These are phyloP conservation scores for Oryza coarctata DNA, from an alignment of 176 grass and related monocot genomes.

Conservation along the genomic window DNA sequence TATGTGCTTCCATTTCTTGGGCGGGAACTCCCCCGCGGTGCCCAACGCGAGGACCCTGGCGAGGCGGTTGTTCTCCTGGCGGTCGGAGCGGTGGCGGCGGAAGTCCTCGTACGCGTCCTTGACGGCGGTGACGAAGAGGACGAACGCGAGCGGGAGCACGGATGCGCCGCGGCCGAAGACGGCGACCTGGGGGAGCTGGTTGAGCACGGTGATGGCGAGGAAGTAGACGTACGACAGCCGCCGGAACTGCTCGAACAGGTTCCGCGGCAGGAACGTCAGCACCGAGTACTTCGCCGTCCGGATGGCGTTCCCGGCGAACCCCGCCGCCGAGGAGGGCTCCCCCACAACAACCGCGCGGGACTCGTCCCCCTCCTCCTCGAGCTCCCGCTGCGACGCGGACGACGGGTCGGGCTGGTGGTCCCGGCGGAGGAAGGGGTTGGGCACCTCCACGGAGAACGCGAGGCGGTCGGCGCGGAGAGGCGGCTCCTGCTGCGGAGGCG, in stretches of 20 bases:
- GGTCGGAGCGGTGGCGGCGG: slow-evolving; percentile 81
- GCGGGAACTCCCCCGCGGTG: slow-evolving; percentile 42
- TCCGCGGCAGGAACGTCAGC: slow-evolving; percentile 75
- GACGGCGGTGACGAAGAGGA: slow-evolving; percentile 79
- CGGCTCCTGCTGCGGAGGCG: slow-evolving; percentile 40
- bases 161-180: slow-evolving; percentile 72
- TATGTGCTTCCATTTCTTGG: slow-evolving; percentile 70
- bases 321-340: slow-evolving; percentile 29
- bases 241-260: slow-evolving; percentile 95
- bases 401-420: slow-evolving; percentile 22
- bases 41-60: slow-evolving; percentile 44
- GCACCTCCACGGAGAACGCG: slow-evolving; percentile 33
- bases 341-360: slow-evolving; percentile 52
- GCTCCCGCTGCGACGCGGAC: slow-evolving; percentile 37
- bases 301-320: slow-evolving; percentile 53
- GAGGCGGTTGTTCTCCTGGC: slow-evolving; percentile 63
- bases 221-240: slow-evolving; percentile 90
- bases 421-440: slow-evolving; percentile 34
- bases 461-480: slow-evolving; percentile 46
- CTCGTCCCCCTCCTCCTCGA: slow-evolving; percentile 33
- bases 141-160: slow-evolving; percentile 71
- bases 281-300: slow-evolving; percentile 74
- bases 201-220: slow-evolving; percentile 78
- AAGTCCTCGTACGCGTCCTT: slow-evolving; percentile 97
- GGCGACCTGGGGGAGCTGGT: slow-evolving; percentile 80